Conservation (phyloP, 495 filamentous ascomycete species). For the Annulohypoxylon moriforme region DNA sequence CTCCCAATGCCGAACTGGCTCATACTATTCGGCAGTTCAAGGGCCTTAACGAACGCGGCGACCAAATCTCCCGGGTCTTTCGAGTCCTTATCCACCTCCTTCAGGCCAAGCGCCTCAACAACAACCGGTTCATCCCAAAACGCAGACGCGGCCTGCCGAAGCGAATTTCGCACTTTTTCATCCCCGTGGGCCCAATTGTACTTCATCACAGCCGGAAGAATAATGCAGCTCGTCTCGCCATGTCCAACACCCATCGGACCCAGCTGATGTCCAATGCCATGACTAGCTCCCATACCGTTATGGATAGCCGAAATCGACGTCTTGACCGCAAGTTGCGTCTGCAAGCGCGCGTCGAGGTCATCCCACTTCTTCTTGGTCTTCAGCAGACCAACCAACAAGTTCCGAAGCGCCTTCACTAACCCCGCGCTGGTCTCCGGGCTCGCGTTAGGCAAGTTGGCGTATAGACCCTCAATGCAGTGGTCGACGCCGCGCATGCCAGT, state of each 20-base stretch:
- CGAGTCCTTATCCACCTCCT: constrained; percentile 49
- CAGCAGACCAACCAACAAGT: constrained; percentile 65
- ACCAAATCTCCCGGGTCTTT: constrained; percentile 49
- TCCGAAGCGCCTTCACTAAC: constrained; percentile 58
- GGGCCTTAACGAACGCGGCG: constrained; percentile 46
- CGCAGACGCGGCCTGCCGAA: constrained; percentile 59
- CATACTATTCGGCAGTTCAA: constrained; percentile 50
- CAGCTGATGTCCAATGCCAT: constrained; percentile 76
- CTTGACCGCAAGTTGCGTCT: constrained; percentile 48
- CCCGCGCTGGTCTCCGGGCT: constrained; percentile 51
- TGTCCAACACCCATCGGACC: constrained; percentile 73
- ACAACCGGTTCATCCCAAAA: constrained; percentile 62
- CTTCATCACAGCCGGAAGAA: constrained; percentile 70
- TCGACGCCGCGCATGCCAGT: constrained; percentile 72
- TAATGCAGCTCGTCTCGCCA: constrained; percentile 73
- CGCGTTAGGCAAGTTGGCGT: constrained; percentile 49
- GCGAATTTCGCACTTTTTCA: constrained; percentile 57
- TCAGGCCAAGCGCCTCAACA: constrained; percentile 52
- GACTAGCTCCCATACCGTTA: constrained; percentile 62
- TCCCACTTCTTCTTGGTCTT: constrained; percentile 56
- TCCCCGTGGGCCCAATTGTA: constrained; percentile 60
- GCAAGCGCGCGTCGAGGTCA: constrained; percentile 61
- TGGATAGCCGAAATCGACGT: constrained; percentile 42
- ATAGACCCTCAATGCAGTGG: constrained; percentile 72
- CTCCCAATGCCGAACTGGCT: constrained; percentile 50